Conservation (phyloP, 2,329 filamentous ascomycete species). For the Tolypocladium inflatum region DNA sequence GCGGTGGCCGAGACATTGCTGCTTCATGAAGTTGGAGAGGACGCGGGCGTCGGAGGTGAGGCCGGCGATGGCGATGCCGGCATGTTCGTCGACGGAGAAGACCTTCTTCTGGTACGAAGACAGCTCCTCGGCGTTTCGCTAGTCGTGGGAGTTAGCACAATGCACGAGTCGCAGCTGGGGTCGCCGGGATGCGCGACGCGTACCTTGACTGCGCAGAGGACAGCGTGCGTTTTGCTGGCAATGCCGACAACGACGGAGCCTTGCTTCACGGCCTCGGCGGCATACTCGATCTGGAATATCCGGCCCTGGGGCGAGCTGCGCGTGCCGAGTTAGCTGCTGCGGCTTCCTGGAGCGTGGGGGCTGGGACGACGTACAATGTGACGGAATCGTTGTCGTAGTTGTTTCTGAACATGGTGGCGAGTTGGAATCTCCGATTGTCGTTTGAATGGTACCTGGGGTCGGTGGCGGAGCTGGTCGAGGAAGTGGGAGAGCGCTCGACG, state of each 20-base stretch:
- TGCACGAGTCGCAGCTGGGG: background rate
- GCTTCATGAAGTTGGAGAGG: constrained; percentile 99
- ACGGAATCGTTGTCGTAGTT: constrained; percentile 99
- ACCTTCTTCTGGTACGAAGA: constrained; percentile 99
- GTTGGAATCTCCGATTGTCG: constrained; percentile 2
- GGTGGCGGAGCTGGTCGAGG: constrained; percentile 1
- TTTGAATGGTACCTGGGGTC: constrained; percentile 1
- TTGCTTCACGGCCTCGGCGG: constrained; percentile 96
- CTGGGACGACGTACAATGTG: constrained; percentile 70
- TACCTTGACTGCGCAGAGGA: constrained; percentile 95
- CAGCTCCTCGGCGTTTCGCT: constrained; percentile 98
- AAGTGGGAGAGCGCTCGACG: constrained; percentile 1
- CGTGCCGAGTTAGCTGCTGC: constrained; percentile 13
- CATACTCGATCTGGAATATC: constrained; percentile 99
- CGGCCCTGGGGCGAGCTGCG: constrained; percentile 94
- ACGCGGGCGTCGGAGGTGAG: constrained; percentile 96
- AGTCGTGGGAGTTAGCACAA: constrained; percentile 1
- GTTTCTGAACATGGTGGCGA: constrained; percentile 85
- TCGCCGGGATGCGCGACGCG: constrained; percentile 9
- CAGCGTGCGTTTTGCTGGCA: constrained; percentile 95
- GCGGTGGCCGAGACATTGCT: constrained; percentile 91
- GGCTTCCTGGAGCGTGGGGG: constrained; percentile 1
- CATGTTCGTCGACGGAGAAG: constrained; percentile 91
- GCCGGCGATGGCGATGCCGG: constrained; percentile 90
- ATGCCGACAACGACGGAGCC: constrained; percentile 96